phyloP scores from a whole-genome alignment of 1,284 basidiomycete genomes.

The Ganoderma boninense region DNA sequence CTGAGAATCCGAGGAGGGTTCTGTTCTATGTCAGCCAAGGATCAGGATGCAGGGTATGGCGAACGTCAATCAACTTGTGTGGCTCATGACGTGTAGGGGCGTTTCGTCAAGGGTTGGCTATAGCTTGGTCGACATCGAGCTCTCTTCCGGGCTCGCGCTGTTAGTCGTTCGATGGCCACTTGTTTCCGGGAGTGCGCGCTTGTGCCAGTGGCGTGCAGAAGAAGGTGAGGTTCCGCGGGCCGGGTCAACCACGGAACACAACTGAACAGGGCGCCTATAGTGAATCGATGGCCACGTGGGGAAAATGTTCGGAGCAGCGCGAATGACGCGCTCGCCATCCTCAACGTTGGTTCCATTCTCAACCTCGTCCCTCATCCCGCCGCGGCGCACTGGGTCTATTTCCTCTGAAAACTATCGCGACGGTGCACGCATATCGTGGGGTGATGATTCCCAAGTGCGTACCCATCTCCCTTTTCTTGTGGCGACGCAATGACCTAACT shows the following conservation, averaged over 20 bases:
- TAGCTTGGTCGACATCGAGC: not conserved
- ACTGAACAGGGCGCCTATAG: not conserved
- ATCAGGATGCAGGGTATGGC: not conserved
- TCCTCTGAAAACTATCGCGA: not conserved
- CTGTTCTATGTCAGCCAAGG: not conserved
- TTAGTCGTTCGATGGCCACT: not conserved
- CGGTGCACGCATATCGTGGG: not conserved
- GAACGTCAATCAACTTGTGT: not conserved
- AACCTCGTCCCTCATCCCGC: not conserved
- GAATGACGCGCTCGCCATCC: not conserved
- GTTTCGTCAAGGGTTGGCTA: not conserved
- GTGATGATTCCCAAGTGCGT: not conserved
- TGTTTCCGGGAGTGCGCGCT: not conserved
- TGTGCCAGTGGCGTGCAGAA: constrained; percentile 1
- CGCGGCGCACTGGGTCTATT: not conserved
- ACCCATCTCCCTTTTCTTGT: not conserved
- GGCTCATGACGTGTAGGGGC: not conserved
- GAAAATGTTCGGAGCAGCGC: constrained; percentile 5
- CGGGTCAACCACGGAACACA: not conserved
- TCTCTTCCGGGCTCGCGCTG: not conserved
- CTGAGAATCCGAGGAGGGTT: not conserved
- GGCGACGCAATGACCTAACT: not conserved
- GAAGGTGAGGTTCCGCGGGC: not conserved
- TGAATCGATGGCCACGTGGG: constrained; percentile 9
- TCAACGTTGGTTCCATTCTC: not conserved